These are phyloP conservation scores for Torulaspora quercuum DNA, from an alignment of 805 yeast species.

Conservation along the genomic window DNA sequence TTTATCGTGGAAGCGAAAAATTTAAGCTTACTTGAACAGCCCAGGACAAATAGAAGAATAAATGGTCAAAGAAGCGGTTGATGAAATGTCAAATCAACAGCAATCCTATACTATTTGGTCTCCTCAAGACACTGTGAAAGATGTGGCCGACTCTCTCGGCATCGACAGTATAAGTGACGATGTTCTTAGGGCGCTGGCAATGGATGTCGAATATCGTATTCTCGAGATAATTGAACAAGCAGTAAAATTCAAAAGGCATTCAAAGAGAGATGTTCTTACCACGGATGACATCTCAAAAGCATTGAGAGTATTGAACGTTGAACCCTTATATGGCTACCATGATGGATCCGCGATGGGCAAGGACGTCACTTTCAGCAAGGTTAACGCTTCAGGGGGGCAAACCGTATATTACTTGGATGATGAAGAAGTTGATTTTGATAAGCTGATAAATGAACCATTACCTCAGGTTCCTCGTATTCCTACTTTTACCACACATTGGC, in stretches of 20 bases:
- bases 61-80: background rate
- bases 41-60: too few species aligned
- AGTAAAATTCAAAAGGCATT: conserved; percentile 90
- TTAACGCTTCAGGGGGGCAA: conserved; percentile 87
- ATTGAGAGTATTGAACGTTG: conserved; percentile 79
- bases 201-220: conserved; percentile 98
- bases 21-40: background rate
- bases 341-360: conserved; percentile 37
- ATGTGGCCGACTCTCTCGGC: conserved; percentile 91
- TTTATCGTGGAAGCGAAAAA: conserved; percentile 4
- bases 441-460: conserved; percentile 84
- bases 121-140: conserved; percentile 93
- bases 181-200: conserved; percentile 88
- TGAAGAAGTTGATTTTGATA: conserved; percentile 89
- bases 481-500: conserved; percentile 93
- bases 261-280: conserved; percentile 75
- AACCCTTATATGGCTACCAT: conserved; percentile 89
- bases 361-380: conserved; percentile 83
- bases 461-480: conserved; percentile 94
- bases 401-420: conserved; percentile 90
- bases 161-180: conserved; percentile 77
- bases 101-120: conserved; percentile 92
- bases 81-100: conserved; percentile 26
- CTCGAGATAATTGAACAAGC: conserved; percentile 96
- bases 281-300: conserved; percentile 83